Base-by-base conservation (phyloP, 176 grass and related monocot species). In the Phyllostachys edulis region DNA sequence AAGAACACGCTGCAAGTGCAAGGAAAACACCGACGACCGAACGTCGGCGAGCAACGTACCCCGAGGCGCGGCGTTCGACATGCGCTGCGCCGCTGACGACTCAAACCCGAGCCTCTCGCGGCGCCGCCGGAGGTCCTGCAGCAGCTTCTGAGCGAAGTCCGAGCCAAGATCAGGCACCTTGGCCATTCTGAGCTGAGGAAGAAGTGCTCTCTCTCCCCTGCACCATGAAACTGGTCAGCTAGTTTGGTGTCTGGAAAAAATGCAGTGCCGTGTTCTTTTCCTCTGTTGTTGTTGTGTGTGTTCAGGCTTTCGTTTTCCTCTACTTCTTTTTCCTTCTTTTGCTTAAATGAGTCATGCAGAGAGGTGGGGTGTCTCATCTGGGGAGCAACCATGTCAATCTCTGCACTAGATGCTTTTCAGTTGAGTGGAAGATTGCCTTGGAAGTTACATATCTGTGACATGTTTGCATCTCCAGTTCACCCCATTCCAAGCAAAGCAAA, bases 101-200 rank as follows among this genome's bases (percentile, higher is more conserved):
- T 88, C 61, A 9, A 85, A 92, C 20, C 96, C 93, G 65, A 99
- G 89, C 81, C 77, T 89, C 81, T 99, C 88, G 82, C 94, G 91
- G 69, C 96, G 87, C 0, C 77, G 67, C 71, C 93, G 88, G 78
- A 99, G 90, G 88, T 99, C 96, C 63, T 80, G 88, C 64, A 99
- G 79, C 83, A 99, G 69, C 75, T 99, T 99, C 87, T 99, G 93
- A 6, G 96, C 68, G 47, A 99, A 99, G 83, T 99, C 96, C 3
- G 96, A 90, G 80, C 85, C 85, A 12, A 90, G 84, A 63, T 91
- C 89, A 55, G 87, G 86, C 56, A 77, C 88, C 87, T 32, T 90
- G 73, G 79, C 88, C 92, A 94, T 92, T 15, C 79, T 39, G 57
- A 57, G 20, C 73, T 37, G 24, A 37, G 46, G 70, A 63, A 23